Evolutionary conservation across 1,284 basidiomycete species (phyloP), one percentile per base, ranked within the genome.

Genomic region (Cutaneotrichosporon cavernicola): DNA sequence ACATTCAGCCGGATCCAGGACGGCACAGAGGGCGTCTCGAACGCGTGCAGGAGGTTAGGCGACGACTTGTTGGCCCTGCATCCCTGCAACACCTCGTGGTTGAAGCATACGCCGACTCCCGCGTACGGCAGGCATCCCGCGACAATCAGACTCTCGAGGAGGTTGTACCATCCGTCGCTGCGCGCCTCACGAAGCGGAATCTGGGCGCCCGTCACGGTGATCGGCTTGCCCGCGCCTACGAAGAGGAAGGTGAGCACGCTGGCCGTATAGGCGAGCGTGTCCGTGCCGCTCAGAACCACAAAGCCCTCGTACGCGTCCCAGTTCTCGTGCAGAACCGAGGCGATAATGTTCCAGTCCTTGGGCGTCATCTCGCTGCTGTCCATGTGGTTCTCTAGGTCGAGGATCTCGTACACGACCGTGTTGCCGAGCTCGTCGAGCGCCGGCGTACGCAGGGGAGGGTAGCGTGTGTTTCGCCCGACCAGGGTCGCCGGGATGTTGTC

Each of bases 301-400:
- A 79, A 79, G 2, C 77, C 77, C 30, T 76, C 76, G 63, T 79
- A 78, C 8, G 62, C 61, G 52, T 75, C 71, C 76, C 76, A 79
- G 64, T 78, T 73, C 58, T 75, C 70, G 53, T 73, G 66, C n/a
- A 79, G 66, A 5, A 78, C 67, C 51, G 55, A 34, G 18, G 77
- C 77, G 56, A 79, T 78, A 16, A 61, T 74, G 65, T 79, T 79
- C 76, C 76, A 79, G 61, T 79, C 77, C 43, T 63, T 66, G 10
- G 77, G 76, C 3, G 76, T 78, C 77, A 78, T 79, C 66, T 79
- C 77, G 53, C 68, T 70, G 56, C 70, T 72, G 63, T 79, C 77
- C 73, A 78, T 74, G 69, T 78, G 76, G 63, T 72, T 73, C 64
- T 77, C 76, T 60, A 79, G 61, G 66, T 78, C 77, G 59, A 78